Evolutionary conservation across 257 asterid genomes (phyloP).

Genomic region (Eucommia ulmoides): DNA sequence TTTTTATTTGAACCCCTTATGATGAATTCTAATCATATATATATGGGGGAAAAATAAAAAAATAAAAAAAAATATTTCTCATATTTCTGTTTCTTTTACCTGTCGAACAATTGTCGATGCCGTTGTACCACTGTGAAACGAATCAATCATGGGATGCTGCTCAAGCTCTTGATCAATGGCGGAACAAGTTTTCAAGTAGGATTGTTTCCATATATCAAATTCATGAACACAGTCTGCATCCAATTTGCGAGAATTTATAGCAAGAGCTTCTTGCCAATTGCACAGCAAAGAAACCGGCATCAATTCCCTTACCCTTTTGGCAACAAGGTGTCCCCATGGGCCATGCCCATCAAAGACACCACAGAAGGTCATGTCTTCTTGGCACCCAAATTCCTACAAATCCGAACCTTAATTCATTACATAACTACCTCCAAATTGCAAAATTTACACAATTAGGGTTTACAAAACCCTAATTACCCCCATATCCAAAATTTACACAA

Average conservation of each 20-base stretch:
- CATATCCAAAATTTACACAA: no score
- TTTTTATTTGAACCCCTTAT: no score
- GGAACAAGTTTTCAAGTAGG: slow-evolving; percentile 47
- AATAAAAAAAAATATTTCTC: no score
- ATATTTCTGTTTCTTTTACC: slow-evolving; percentile 39
- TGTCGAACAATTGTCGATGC: slow-evolving; percentile 53
- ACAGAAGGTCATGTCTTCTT: slow-evolving; percentile 59
- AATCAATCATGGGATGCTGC: slow-evolving; percentile 33
- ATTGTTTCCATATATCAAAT: slow-evolving; percentile 53
- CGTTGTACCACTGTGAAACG: slow-evolving; percentile 66
- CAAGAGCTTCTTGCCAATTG: slow-evolving; percentile 55
- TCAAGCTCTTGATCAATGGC: slow-evolving; percentile 51
- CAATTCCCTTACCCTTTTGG: slow-evolving; percentile 41
- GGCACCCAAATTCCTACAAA: slow-evolving; percentile 60
- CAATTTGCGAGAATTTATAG: slow-evolving; percentile 15
- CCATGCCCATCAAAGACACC: slow-evolving; percentile 88
- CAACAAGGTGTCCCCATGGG: slow-evolving; percentile 68
- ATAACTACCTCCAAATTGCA: no score
- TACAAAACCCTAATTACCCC: no score
- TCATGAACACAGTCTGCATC: slow-evolving; percentile 16
- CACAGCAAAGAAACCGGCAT: slow-evolving; percentile 47
- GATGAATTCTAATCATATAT: no score
- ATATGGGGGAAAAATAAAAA: no score
- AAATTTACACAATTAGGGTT: no score
- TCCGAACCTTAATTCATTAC: no score